phyloP scores from a whole-genome alignment of 768 basidiomycete genomes.

The Scleroderma citrinum region DNA sequence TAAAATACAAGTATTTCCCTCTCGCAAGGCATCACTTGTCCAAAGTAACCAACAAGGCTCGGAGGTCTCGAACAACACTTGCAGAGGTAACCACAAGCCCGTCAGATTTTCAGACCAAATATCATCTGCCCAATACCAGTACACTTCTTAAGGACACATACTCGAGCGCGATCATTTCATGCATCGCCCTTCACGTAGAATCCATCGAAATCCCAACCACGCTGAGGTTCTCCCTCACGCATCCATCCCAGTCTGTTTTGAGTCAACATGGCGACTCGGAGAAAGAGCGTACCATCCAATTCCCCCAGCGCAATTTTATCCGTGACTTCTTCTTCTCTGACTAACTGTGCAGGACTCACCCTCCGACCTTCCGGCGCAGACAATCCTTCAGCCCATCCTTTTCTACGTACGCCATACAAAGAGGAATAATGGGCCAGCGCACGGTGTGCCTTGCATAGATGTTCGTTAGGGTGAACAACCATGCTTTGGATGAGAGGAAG shows the following conservation, averaged over 20 bases:
- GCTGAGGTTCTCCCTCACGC: too few relatives aligned
- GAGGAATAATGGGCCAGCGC: slow-evolving; percentile 40
- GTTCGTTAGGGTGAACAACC: slow-evolving; percentile 54
- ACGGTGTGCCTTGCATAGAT: slow-evolving; percentile 42
- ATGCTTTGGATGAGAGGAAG: slow-evolving; percentile 46
- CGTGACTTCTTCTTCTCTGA: slow-evolving; percentile 18
- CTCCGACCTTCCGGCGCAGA: background rate
- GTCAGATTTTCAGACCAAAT: too few relatives aligned
- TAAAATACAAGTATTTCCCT: too few relatives aligned
- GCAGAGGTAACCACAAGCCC: too few relatives aligned
- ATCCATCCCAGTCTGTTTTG: slow-evolving; percentile 36
- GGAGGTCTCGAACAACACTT: too few relatives aligned
- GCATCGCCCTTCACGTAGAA: too few relatives aligned
- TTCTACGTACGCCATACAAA: slow-evolving; percentile 36
- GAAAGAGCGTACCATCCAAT: slow-evolving; percentile 61
- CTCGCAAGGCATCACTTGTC: too few relatives aligned
- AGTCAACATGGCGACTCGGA: slow-evolving; percentile 48
- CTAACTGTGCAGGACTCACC: slow-evolving; percentile 11
- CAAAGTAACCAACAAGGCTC: too few relatives aligned
- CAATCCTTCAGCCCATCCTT: slow-evolving; percentile 17
- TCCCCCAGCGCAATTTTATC: slow-evolving; percentile 15
- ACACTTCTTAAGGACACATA: too few relatives aligned
- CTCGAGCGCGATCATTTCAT: too few relatives aligned
- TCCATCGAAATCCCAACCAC: slow-evolving; percentile 15
- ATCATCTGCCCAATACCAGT: too few relatives aligned